These are phyloP conservation scores for Xylaria nigripes DNA, from an alignment of 495 filamentous ascomycete species.

Conservation along the genomic window DNA sequence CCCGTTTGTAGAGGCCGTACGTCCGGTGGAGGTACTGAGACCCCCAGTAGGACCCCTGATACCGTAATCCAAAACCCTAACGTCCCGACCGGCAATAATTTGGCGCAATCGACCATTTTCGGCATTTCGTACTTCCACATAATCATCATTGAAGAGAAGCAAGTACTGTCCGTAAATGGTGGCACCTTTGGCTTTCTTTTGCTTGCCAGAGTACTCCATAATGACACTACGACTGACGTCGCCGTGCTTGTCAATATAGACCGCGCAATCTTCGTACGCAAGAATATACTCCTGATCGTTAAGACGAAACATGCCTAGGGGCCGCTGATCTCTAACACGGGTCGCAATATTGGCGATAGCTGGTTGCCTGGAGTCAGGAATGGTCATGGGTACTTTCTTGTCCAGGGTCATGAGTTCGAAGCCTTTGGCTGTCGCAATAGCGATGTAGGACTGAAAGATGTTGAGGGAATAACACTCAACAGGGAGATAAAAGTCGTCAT, in stretches of 20 bases:
- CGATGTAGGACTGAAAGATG: conserved; percentile 86
- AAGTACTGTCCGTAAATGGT: conserved; percentile 79
- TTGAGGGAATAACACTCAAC: conserved; percentile 94
- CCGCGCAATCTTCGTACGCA: conserved; percentile 89
- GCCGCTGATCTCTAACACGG: conserved; percentile 70
- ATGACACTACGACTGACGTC: conserved; percentile 87
- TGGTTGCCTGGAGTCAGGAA: conserved; percentile 73
- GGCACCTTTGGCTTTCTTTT: conserved; percentile 60
- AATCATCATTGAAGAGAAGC: conserved; percentile 76
- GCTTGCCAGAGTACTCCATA: conserved; percentile 94
- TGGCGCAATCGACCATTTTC: conserved; percentile 90
- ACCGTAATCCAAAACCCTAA: conserved; percentile 83
- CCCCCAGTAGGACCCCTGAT: conserved; percentile 46
- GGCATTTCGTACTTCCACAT: conserved; percentile 93
- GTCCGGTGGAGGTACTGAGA: conserved; percentile 20
- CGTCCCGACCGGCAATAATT: conserved; percentile 84
- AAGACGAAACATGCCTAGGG: conserved; percentile 93
- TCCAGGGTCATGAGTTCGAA: conserved; percentile 95
- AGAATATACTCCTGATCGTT: conserved; percentile 88
- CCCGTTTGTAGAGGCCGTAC: conserved; percentile 12
- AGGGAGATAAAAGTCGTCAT: conserved; percentile 97
- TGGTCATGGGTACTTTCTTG: conserved; percentile 85
- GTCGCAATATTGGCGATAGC: conserved; percentile 71
- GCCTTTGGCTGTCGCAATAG: conserved; percentile 83
- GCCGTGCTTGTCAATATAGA: conserved; percentile 97